Evolutionary conservation across 257 asterid species (phyloP).

Genomic region (Przewalskia tangutica): DNA sequence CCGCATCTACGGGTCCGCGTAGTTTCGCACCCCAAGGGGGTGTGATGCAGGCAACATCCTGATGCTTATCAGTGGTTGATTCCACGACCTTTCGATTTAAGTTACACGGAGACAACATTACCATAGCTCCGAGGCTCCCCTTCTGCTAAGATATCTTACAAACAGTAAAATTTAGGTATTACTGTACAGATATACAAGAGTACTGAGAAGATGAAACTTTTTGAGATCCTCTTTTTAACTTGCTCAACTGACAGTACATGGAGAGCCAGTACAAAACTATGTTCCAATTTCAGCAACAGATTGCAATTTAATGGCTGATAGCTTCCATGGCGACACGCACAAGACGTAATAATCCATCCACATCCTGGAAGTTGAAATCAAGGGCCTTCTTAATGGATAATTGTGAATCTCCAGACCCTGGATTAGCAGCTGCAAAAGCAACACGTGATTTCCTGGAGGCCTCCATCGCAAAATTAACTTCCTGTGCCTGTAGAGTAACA

Average conservation of each 20-base stretch:
- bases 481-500: constrained; percentile 55
- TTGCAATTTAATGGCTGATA: constrained; percentile 36
- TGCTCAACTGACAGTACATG: constrained; percentile 9
- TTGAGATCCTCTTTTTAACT: constrained; percentile 3
- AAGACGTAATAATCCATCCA: constrained; percentile 71
- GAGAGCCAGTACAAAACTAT: background rate
- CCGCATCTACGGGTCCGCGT: background rate
- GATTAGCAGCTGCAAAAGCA: constrained; percentile 58
- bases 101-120: background rate
- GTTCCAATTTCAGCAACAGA: constrained; percentile 4
- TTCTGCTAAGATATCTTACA: background rate
- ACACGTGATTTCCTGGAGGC: constrained; percentile 80
- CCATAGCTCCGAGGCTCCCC: background rate
- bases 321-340: constrained; percentile 84
- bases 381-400: constrained; percentile 62
- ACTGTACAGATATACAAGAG: constrained; percentile 47
- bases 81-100: background rate
- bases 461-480: constrained; percentile 81
- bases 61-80: background rate
- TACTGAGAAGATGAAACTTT: constrained; percentile 15
- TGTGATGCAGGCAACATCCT: background rate
- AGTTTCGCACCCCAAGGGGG: background rate
- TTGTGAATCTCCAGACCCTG: constrained; percentile 52
- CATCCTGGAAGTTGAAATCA: constrained; percentile 88
- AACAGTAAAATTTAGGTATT: constrained; percentile 5